phyloP scores from a whole-genome alignment of 2,329 filamentous ascomycete species.

The Fusarium nelsonii region DNA sequence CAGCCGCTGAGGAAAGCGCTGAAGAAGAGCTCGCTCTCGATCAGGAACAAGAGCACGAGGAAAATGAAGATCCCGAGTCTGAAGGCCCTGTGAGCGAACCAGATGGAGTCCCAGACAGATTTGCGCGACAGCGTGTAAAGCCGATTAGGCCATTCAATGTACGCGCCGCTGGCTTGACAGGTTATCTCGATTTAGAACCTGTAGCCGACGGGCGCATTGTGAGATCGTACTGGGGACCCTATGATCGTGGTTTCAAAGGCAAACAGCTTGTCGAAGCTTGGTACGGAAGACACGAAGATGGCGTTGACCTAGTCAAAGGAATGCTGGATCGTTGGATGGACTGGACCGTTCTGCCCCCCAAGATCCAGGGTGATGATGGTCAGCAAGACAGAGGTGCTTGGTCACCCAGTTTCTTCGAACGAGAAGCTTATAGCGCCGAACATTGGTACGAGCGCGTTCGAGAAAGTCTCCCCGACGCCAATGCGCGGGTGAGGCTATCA shows the following conservation, averaged over 20 bases:
- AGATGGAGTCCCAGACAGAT: constrained; percentile 50
- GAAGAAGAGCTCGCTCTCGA: constrained; percentile 50
- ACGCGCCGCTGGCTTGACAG: constrained; percentile 38
- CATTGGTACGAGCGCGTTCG: constrained; percentile 48
- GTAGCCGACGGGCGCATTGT: constrained; percentile 51
- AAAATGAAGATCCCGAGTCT: constrained; percentile 50
- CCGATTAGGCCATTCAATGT: constrained; percentile 43
- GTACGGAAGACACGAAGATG: constrained; percentile 57
- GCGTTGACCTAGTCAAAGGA: constrained; percentile 53
- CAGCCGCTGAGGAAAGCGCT: constrained; percentile 48
- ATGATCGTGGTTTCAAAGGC: constrained; percentile 52
- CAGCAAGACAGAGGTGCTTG: constrained; percentile 55
- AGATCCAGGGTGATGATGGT: constrained; percentile 44
- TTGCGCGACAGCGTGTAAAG: constrained; percentile 46
- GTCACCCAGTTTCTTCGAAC: constrained; percentile 53
- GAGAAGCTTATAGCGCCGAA: constrained; percentile 52
- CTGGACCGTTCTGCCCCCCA: constrained; percentile 57
- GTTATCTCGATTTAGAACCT: constrained; percentile 52
- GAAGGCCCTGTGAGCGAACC: constrained; percentile 43
- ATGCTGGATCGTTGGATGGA: constrained; percentile 58
- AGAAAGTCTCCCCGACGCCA: constrained; percentile 26
- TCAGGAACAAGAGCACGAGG: constrained; percentile 35
- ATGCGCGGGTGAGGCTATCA: constrained; percentile 37
- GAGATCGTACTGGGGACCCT: constrained; percentile 54
- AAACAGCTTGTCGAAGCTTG: constrained; percentile 54